Base-by-base conservation (phyloP, 2,329 filamentous ascomycete species). In the Microdochium paspali region DNA sequence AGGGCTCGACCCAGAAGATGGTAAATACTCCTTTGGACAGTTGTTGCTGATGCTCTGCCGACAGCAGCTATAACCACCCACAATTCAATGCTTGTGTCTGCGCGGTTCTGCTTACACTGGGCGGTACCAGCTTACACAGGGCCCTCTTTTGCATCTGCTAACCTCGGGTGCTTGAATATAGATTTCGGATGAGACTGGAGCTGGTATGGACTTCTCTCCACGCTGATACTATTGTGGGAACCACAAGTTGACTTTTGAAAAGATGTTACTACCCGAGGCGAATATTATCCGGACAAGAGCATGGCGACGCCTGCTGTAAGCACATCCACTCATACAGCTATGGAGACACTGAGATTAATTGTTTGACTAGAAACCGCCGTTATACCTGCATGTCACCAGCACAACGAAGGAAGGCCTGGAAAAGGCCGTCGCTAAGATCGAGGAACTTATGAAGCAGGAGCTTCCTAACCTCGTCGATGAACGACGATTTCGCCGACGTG, bases 131-230 rank as follows among this genome's bases (percentile, higher is more conserved):
- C 80, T 79, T 70, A 66, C 66, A 69, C 69, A 69, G 67, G 66
- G 66, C 73, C 77, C 80, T 84, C 81, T 82, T 81, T 87, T 84
- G 80, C 87, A 88, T 82, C 82, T 93, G 89, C 90, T 97, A 82
- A 96, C 90, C 81, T 84, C 77, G 72, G 71, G 71, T 84, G 77
- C 82, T 80, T 93, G 83, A 86, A 40, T 87, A 61, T 90, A 98
- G 93, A 98, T 98, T 63, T 95, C 95, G 85, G 91, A 96, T 76
- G 89, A 96, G 63, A 97, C 91, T 84, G 93, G 93, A 79, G 91
- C 93, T 79, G 93, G 93, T 98, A 98, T 84, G 90, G 26, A 81
- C 75, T 71, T 66, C 73, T 71, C 69, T 72, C 66, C 69, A 66
- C 65, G 68, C 67, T 65, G 61, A 65, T 66, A 68, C 68, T 59